A percentile compares a stretch with the other conserved stretches of the same genome.
phyloP scores from a whole-genome alignment of 441 rosid genomes.

The Aquilaria agallochum region DNA sequence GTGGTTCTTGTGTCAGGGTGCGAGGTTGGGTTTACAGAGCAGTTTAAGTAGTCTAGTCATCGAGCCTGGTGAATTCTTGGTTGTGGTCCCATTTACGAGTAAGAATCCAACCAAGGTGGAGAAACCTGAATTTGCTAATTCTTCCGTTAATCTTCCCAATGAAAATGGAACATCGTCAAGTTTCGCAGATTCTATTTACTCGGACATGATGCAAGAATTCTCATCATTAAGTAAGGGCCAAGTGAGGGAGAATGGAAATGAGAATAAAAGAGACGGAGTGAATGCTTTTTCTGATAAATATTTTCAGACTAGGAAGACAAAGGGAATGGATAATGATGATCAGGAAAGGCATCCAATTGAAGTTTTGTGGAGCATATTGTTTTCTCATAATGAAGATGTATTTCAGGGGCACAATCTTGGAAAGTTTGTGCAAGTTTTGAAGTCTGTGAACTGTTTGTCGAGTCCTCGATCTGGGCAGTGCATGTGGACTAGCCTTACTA shows the following conservation, averaged over 20 bases:
- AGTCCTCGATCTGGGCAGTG: constrained; percentile 52
- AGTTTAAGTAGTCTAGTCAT: constrained; percentile 28
- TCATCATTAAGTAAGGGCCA: constrained; percentile 30
- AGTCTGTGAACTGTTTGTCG: constrained; percentile 55
- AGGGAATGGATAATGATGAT: constrained; percentile 14
- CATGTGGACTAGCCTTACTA: constrained; percentile 31
- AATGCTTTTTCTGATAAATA: constrained; percentile 8
- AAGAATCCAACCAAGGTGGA: constrained; percentile 38
- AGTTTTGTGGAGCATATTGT: constrained; percentile 45
- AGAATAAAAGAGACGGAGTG: constrained; percentile 15
- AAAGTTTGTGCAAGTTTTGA: constrained; percentile 65
- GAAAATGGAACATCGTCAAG: constrained; percentile 22
- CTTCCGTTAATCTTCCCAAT: constrained; percentile 20
- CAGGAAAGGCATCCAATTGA: constrained; percentile 32
- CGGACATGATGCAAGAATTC: constrained; percentile 52
- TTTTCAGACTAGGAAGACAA: constrained; percentile 29
- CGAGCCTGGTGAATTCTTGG: constrained; percentile 55
- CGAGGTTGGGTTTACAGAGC: constrained; percentile 45
- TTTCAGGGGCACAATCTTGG: constrained; percentile 44
- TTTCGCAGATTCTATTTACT: constrained; percentile 57
- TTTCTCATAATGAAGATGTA: constrained; percentile 36
- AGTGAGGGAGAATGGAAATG: constrained; percentile 18
- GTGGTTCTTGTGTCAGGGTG: constrained; percentile 44
- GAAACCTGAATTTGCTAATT: constrained; percentile 30
- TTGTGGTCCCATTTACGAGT: constrained; percentile 65